A percentile compares a stretch with the other conserved stretches of the same genome.
Evolutionary conservation across 2,329 filamentous ascomycete species (phyloP).

Genomic region (Epicoccum nigrum): DNA sequence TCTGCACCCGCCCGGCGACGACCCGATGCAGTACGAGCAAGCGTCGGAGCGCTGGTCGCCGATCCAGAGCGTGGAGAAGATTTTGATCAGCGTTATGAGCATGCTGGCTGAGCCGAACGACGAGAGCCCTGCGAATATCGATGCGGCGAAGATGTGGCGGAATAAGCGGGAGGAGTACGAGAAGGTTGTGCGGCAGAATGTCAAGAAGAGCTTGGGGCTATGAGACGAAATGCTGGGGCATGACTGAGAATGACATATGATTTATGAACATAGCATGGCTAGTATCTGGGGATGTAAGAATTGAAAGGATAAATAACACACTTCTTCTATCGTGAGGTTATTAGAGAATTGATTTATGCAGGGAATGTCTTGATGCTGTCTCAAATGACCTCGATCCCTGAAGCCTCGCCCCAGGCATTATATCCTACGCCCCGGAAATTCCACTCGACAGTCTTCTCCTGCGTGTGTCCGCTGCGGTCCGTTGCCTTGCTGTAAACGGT

Average conservation of each 20-base stretch:
- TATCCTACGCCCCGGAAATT: constrained; percentile 66
- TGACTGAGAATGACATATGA: background rate
- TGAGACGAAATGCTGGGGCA: constrained; percentile 18
- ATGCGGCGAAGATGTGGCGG: constrained; percentile 86
- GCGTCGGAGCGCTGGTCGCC: constrained; percentile 92
- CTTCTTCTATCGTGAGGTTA: too few species aligned
- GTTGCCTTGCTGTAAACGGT: constrained; percentile 61
- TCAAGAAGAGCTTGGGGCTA: constrained; percentile 46
- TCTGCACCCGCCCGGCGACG: constrained; percentile 91
- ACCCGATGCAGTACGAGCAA: constrained; percentile 90
- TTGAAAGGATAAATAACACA: too few species aligned
- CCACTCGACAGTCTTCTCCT: constrained; percentile 59
- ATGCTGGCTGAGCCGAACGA: constrained; percentile 93
- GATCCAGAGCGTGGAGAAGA: constrained; percentile 93
- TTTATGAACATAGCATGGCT: constrained; percentile 20
- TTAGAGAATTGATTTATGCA: too few species aligned
- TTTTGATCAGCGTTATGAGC: constrained; percentile 88
- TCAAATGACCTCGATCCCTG: constrained; percentile 54
- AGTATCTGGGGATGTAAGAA: constrained; percentile 12
- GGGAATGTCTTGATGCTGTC: background rate
- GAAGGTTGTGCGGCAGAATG: constrained; percentile 70
- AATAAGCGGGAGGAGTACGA: constrained; percentile 82
- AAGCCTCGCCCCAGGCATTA: constrained; percentile 64
- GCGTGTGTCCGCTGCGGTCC: constrained; percentile 60
- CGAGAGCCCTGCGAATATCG: constrained; percentile 92